phyloP scores from a whole-genome alignment of 2,329 filamentous ascomycete genomes.

The Penicillium sp. region DNA sequence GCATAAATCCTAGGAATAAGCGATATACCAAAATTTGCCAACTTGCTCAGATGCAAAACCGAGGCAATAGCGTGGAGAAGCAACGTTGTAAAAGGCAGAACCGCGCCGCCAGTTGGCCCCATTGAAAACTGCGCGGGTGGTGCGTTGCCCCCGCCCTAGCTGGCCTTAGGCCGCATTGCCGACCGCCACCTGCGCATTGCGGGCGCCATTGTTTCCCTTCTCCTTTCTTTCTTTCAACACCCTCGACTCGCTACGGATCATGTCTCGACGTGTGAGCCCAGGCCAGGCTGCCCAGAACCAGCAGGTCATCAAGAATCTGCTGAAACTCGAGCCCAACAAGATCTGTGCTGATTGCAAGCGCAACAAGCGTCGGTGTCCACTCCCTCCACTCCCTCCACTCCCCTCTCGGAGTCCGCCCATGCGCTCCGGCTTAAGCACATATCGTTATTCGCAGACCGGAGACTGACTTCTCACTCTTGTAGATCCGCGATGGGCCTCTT shows the following conservation, averaged over 20 bases:
- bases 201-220: conserved; percentile 22
- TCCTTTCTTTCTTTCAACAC: conserved; percentile 17
- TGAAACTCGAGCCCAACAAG: conserved; percentile 95
- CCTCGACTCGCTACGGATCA: conserved; percentile 20
- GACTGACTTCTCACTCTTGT: conserved; percentile 21
- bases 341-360: conserved; percentile 97
- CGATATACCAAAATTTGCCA: no score
- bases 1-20: no score
- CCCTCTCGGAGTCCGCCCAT: conserved; percentile 9
- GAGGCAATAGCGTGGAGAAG: no score
- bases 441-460: not conserved
- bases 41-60: no score
- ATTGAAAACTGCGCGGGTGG: conserved; percentile 22
- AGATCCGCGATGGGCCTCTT: conserved; percentile 98
- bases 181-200: conserved; percentile 32
- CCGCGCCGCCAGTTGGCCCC: no score
- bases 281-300: conserved; percentile 91
- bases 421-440: conserved; percentile 7
- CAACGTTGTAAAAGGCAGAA: no score
- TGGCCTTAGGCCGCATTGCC: conserved; percentile 29
- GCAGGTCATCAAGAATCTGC: conserved; percentile 85
- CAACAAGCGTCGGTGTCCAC: conserved; percentile 76
- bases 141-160: conserved; percentile 22
- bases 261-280: conserved; percentile 60
- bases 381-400: conserved; percentile 7